Evolutionary conservation across 2,329 filamentous ascomycete genomes (phyloP).

Genomic region (Aschersonia sp.): DNA sequence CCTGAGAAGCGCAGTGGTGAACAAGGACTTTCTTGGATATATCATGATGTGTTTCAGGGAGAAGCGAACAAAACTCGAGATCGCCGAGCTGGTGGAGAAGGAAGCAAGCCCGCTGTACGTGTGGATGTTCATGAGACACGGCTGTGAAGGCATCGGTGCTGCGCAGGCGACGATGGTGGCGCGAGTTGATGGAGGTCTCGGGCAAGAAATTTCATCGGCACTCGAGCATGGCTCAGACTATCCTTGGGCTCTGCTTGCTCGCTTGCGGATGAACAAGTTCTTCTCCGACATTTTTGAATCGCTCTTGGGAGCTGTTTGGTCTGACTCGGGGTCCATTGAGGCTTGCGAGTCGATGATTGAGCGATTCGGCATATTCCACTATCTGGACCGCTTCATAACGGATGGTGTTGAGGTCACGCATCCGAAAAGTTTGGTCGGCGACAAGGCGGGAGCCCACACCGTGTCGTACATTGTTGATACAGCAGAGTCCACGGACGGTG

Average conservation of each 20-base stretch:
- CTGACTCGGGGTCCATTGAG: slow-evolving; percentile 56
- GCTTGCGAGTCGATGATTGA: slow-evolving; percentile 46
- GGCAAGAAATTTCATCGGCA: slow-evolving; percentile 30
- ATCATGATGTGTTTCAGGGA: slow-evolving; percentile 40
- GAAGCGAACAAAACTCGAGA: slow-evolving; percentile 8
- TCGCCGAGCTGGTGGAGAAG: slow-evolving; percentile 6
- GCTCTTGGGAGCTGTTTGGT: slow-evolving; percentile 66
- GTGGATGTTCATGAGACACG: slow-evolving; percentile 57
- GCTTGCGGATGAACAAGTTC: slow-evolving; percentile 57
- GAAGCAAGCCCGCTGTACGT: slow-evolving; percentile 26
- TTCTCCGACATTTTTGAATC: slow-evolving; percentile 75
- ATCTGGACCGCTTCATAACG: slow-evolving; percentile 46
- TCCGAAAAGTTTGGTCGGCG: slow-evolving; percentile 55
- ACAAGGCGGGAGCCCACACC: slow-evolving; percentile 33
- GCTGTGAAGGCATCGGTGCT: slow-evolving; percentile 28
- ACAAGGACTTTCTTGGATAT: slow-evolving; percentile 68
- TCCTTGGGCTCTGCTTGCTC: slow-evolving; percentile 62
- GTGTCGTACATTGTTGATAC: slow-evolving; percentile 37
- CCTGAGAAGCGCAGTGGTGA: slow-evolving; percentile 62
- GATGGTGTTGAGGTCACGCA: slow-evolving; percentile 43
- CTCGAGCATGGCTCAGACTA: slow-evolving; percentile 40
- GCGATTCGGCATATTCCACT: slow-evolving; percentile 48
- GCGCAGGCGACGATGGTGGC: slow-evolving; percentile 27
- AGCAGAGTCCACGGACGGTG: slow-evolving; percentile 7
- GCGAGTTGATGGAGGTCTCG: slow-evolving; percentile 30